A percentile compares a stretch with the other conserved stretches of the same genome.
Evolutionary conservation across 352 stramenopile species (phyloP).

Genomic region (Pythium graminicola): DNA sequence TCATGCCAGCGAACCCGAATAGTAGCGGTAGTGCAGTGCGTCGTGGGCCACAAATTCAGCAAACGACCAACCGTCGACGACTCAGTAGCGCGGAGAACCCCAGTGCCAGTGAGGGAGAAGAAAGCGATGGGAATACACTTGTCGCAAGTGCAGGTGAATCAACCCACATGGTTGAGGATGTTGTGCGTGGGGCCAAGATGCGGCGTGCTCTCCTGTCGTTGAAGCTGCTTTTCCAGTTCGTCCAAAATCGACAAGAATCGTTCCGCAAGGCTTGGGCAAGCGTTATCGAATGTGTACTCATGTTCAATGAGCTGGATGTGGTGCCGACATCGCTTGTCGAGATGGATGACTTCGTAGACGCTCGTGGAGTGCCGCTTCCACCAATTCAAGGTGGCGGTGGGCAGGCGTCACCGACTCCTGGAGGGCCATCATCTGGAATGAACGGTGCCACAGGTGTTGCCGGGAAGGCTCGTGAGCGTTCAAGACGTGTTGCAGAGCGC

Average conservation of each 20-base stretch:
- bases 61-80: constrained; percentile 1
- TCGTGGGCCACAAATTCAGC: background rate
- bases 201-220: constrained; percentile 66
- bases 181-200: constrained; percentile 62
- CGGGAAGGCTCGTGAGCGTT: constrained; percentile 72
- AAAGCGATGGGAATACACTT: background rate
- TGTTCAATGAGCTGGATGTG: constrained; percentile 86
- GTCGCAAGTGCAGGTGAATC: background rate
- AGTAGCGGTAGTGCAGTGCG: background rate
- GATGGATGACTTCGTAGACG: constrained; percentile 86
- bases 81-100: constrained; percentile 12
- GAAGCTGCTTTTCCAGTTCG: constrained; percentile 80
- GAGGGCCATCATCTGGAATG: constrained; percentile 4
- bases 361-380: constrained; percentile 67
- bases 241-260: constrained; percentile 69
- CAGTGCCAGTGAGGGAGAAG: constrained; percentile 15
- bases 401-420: constrained; percentile 10
- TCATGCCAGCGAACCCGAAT: constrained; percentile 42
- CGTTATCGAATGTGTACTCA: constrained; percentile 79
- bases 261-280: constrained; percentile 77
- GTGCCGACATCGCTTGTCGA: constrained; percentile 81
- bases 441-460: constrained; percentile 40
- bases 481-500: constrained; percentile 66
- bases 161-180: constrained; percentile 48
- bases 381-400: constrained; percentile 47